Base-by-base conservation (phyloP, 108 stramenopile genomes). In the Cyclotella baltica region DNA sequence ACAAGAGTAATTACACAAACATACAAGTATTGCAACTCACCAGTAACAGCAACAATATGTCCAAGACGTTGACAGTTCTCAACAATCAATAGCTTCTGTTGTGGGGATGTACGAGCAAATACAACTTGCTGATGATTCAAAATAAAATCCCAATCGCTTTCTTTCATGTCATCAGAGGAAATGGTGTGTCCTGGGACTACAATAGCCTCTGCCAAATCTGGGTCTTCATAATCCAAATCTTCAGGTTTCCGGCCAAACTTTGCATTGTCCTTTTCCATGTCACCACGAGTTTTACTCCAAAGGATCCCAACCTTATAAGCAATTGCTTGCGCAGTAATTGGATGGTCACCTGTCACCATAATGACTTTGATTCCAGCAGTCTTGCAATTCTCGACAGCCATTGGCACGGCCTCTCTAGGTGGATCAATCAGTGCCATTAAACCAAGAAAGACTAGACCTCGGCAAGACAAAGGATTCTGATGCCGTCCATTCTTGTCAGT, bases 341-440 rank as follows among this genome's bases (percentile, higher is more conserved):
- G 89, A 87, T 97, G 95, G 69, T 99, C 98, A 23, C 98, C 98
- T 37, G 98, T 99, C 27, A 99, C 97, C 98, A 98, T 98, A 43
- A 95, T 89, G 53, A 98, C 98, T 67, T 94, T 94, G 75, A 98
- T 93, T 37, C 96, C 96, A 38, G 97, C 96, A 20, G 74, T 86
- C 81, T 97, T 93, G 81, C 97, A 98, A 28, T 82, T 88, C 23
- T 84, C 84, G 28, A 99, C 96, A 20, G 98, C 98, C 33, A 88
- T 93, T 31, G 92, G 86, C 27, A 99, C 98, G 70, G 90, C 97
- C 31, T 71, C 83, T 3, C 97, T 90, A 13, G 97, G 87, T 30
- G 93, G 93, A 87, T 94, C 93, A 57, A 81, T 81, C 11, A 95
- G 70, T 8, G 90, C 87, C 58, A 87, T 69, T 38, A 92, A 63